These are phyloP conservation scores for Salicornia ramosissima DNA, from an alignment of 148 eudicot species.

Conservation along the genomic window DNA sequence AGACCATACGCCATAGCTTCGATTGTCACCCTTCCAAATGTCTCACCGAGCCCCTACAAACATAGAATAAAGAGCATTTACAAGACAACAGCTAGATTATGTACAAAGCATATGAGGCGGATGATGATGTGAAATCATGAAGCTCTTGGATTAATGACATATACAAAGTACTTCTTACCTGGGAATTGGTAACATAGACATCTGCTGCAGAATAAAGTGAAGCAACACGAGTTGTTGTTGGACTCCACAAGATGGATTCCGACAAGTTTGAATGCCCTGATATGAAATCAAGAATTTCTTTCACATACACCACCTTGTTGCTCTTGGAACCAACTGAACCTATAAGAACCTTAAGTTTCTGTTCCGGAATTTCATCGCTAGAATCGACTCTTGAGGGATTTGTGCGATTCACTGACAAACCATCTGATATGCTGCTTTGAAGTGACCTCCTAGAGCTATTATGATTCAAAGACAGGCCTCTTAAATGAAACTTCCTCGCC, in stretches of 20 bases:
- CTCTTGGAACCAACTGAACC: slow-evolving; percentile 99
- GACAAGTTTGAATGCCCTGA: slow-evolving; percentile 63
- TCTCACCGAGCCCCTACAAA: slow-evolving; percentile 89
- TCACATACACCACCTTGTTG: slow-evolving; percentile 81
- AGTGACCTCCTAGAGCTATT: slow-evolving; percentile 13
- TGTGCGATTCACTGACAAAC: slow-evolving; percentile 2
- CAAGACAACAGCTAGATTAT: neutral
- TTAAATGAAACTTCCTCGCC: slow-evolving; percentile 37
- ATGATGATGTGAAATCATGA: slow-evolving; percentile 3
- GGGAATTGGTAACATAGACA: slow-evolving; percentile 86
- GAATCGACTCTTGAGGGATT: slow-evolving; percentile 12
- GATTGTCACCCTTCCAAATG: slow-evolving; percentile 95
- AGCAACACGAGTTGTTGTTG: slow-evolving; percentile 84
- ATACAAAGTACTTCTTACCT: slow-evolving; percentile 35
- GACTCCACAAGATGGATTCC: slow-evolving; percentile 79
- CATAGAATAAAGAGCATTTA: neutral
- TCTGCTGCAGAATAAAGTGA: slow-evolving; percentile 97
- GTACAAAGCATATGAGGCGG: neutral
- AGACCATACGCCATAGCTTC: slow-evolving; percentile 99
- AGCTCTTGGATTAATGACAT: neutral
- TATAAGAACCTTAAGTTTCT: slow-evolving; percentile 67
- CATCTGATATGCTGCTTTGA: slow-evolving; percentile 5
- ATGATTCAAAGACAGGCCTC: slow-evolving; percentile 34
- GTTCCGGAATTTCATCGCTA: slow-evolving; percentile 28
- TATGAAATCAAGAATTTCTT: slow-evolving; percentile 54